A percentile compares a stretch with the other conserved stretches of the same genome.
Evolutionary conservation across 768 basidiomycete genomes (phyloP).

Genomic region (Amanita fuliginea): DNA sequence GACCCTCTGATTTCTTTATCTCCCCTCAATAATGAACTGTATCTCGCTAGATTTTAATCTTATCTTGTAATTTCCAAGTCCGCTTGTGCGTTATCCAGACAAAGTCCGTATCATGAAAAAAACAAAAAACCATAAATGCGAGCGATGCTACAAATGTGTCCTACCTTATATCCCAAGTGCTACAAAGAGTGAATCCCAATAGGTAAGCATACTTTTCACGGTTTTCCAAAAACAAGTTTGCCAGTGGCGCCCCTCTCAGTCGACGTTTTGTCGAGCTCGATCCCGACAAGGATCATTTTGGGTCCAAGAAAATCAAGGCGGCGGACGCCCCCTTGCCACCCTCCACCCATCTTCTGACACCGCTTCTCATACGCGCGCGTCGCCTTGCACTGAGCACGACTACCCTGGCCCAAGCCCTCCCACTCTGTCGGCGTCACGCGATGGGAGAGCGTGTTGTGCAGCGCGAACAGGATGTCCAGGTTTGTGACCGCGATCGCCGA

Average conservation of each 20-base stretch:
- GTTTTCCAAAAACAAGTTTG: slow-evolving; percentile 5
- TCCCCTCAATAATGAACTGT: neutral
- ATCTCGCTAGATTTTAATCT: neutral
- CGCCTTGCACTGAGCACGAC: slow-evolving; percentile 45
- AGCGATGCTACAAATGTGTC: neutral
- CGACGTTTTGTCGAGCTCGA: slow-evolving; percentile 30
- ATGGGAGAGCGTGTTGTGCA: slow-evolving; percentile 43
- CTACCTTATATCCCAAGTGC: neutral
- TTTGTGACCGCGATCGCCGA: slow-evolving; percentile 31
- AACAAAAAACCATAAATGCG: neutral
- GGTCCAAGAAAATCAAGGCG: slow-evolving; percentile 56
- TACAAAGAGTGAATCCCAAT: no score
- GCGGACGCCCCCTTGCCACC: slow-evolving; percentile 61
- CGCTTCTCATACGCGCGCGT: slow-evolving; percentile 53
- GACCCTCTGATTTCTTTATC: neutral
- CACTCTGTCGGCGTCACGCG: slow-evolving; percentile 59
- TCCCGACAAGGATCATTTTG: slow-evolving; percentile 47
- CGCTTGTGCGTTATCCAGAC: neutral
- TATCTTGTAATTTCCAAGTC: neutral
- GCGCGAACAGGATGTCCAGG: slow-evolving; percentile 48
- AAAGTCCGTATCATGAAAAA: neutral
- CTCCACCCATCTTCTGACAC: slow-evolving; percentile 48
- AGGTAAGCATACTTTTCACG: neutral
- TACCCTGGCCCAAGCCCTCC: slow-evolving; percentile 45
- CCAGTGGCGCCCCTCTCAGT: slow-evolving; percentile 2